A percentile compares a stretch with the other conserved stretches of the same genome.
Evolutionary conservation across 257 asterid species (phyloP).

Genomic region (Solanum sejunctum): DNA sequence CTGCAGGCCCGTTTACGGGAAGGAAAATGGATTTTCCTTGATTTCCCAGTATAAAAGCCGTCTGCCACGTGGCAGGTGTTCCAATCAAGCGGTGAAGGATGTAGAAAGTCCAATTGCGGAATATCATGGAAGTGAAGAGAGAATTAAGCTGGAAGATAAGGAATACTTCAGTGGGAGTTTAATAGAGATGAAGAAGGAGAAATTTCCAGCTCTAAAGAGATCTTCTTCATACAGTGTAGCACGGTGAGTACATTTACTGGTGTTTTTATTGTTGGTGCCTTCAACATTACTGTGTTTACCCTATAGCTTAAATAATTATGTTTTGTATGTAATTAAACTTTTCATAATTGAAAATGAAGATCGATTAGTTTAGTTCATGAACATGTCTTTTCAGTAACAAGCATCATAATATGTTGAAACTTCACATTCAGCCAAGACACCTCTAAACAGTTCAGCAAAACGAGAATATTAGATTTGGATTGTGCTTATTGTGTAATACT

Average conservation of each 20-base stretch:
- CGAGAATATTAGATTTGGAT: background rate
- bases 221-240: slow-evolving; percentile 75
- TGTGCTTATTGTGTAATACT: background rate
- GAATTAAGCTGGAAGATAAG: slow-evolving; percentile 42
- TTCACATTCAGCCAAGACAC: background rate
- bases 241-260: slow-evolving; percentile 25
- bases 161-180: slow-evolving; percentile 70
- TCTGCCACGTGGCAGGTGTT: slow-evolving; percentile 42
- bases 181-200: slow-evolving; percentile 43
- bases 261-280: background rate
- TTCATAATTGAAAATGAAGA: background rate
- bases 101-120: slow-evolving; percentile 11
- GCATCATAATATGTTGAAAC: background rate
- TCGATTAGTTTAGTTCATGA: background rate
- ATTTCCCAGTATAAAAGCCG: slow-evolving; percentile 48
- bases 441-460: background rate
- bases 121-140: slow-evolving; percentile 4
- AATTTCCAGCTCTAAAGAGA: slow-evolving; percentile 41
- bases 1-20: slow-evolving; percentile 52
- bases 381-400: background rate
- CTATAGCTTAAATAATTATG: background rate
- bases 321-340: background rate
- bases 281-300: background rate
- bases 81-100: slow-evolving; percentile 22
- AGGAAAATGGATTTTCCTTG: slow-evolving; percentile 20